These are phyloP conservation scores for Lobosporangium transversale DNA, from an alignment of 192 early-diverging fungal genomes.

Conservation along the genomic window DNA sequence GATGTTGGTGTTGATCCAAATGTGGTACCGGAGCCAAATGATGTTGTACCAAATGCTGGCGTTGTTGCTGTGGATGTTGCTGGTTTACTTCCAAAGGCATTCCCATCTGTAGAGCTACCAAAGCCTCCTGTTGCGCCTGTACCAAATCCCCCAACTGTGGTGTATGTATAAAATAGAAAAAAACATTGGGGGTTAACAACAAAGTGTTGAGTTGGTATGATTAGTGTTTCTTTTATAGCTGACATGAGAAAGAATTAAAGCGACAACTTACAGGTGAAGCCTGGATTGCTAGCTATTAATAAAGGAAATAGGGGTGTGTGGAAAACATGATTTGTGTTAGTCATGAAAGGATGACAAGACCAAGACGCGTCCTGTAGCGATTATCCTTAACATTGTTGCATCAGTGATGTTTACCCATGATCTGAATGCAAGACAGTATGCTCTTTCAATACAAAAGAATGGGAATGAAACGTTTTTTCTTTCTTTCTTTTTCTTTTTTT, in stretches of 20 bases:
- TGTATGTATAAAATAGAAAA: no score
- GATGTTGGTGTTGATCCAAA: no score
- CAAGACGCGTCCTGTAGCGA: conserved; percentile 13
- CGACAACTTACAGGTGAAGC: conserved; percentile 26
- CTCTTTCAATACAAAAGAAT: no score
- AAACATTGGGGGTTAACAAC: no score
- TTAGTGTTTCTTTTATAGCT: no score
- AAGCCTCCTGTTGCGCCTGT: conserved; percentile 20
- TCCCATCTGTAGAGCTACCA: conserved; percentile 20
- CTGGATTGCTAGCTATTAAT: conserved; percentile 20
- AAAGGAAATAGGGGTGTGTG: no score
- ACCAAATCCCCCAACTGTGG: conserved; percentile 31
- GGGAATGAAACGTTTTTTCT: no score
- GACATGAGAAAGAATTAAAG: not conserved
- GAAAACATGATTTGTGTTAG: no score
- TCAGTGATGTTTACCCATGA: conserved; percentile 21
- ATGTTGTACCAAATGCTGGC: conserved; percentile 1
- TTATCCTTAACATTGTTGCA: no score
- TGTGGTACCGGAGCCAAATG: not conserved
- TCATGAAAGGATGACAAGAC: not conserved
- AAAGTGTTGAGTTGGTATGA: not conserved
- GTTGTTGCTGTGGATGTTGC: conserved; percentile 13
- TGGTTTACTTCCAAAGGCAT: conserved; percentile 22
- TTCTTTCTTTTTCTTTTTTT: no score
- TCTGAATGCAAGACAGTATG: no score